A percentile compares a stretch with the other conserved stretches of the same genome.
These are phyloP conservation scores for Malassezia restricta DNA, from an alignment of 1,284 basidiomycete genomes.

Conservation along the genomic window DNA sequence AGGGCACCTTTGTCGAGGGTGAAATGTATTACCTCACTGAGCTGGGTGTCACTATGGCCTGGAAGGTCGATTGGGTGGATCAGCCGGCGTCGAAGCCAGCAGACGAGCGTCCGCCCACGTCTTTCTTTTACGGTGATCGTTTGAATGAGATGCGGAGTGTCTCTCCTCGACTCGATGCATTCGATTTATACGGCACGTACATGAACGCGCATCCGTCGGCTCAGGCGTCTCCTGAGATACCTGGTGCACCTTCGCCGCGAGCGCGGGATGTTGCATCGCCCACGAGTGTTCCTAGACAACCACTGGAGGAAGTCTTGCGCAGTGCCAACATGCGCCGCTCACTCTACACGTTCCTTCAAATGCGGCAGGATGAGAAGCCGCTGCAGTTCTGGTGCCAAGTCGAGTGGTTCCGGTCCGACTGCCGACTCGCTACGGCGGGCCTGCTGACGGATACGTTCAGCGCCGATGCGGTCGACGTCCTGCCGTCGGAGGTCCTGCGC, in stretches of 20 bases:
- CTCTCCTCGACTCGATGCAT: conserved; percentile 7
- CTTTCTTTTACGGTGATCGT: conserved; percentile 7
- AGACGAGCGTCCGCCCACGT: conserved; percentile 9
- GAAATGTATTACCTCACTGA: conserved; percentile 14
- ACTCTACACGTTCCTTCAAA: conserved; percentile 1
- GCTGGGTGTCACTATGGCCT: conserved; percentile 10
- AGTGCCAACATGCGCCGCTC: conserved; percentile 1
- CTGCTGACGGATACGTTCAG: not conserved
- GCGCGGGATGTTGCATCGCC: not conserved
- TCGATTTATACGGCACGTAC: conserved; percentile 10
- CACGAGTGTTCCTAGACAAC: not conserved
- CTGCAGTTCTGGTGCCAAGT: conserved; percentile 12
- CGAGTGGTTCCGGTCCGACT: conserved; percentile 16
- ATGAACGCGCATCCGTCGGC: not conserved
- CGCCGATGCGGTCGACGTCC: not conserved
- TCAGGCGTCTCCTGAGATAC: not conserved
- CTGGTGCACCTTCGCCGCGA: not conserved
- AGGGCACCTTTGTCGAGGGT: conserved; percentile 14
- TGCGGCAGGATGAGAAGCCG: not conserved
- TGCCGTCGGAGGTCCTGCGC: not conserved
- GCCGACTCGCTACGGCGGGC: conserved; percentile 8
- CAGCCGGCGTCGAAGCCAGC: not conserved
- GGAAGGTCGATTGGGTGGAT: conserved; percentile 15
- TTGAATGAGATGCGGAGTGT: conserved; percentile 6
- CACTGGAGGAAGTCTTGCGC: not conserved